Conservation (phyloP, 2,329 filamentous ascomycete species). For the Metarhizium brunneum region DNA sequence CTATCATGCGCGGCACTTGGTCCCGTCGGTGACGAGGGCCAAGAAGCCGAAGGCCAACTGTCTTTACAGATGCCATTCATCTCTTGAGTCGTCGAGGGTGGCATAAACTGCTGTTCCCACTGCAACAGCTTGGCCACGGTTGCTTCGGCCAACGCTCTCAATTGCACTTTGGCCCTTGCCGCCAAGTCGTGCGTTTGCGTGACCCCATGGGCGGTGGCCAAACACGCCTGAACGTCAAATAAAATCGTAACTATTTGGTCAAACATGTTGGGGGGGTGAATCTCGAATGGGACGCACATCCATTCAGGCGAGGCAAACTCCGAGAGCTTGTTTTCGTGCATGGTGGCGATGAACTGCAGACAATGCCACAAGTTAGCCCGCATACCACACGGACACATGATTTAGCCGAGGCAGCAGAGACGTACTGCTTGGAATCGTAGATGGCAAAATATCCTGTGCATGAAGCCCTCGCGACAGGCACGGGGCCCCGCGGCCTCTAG, state of each 20-base stretch:
- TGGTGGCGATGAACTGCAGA: slow-evolving; percentile 7
- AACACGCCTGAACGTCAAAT: neutral
- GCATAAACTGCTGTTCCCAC: neutral
- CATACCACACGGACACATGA: too few species aligned
- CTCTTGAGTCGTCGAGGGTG: neutral
- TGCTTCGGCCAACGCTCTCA: neutral
- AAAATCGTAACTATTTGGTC: slow-evolving; percentile 37
- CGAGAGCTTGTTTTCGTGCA: slow-evolving; percentile 17
- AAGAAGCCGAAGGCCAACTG: too few species aligned
- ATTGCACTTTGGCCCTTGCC: too few species aligned
- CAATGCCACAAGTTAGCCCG: neutral
- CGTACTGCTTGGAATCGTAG: too few species aligned
- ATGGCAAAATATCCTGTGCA: too few species aligned
- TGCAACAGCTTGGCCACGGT: neutral
- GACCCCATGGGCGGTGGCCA: too few species aligned
- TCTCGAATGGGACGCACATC: slow-evolving; percentile 34
- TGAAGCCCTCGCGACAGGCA: too few species aligned
- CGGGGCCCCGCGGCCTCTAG: too few species aligned
- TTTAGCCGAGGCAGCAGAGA: too few species aligned
- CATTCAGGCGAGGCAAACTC: slow-evolving; percentile 27
- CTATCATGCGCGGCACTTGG: neutral
- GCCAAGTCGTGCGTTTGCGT: too few species aligned
- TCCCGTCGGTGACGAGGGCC: neutral
- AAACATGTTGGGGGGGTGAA: slow-evolving; percentile 33
- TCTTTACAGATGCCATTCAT: too few species aligned